Evolutionary conservation across 202 grass and related monocot species (phyloP).

Genomic region (Zoysia matrella): DNA sequence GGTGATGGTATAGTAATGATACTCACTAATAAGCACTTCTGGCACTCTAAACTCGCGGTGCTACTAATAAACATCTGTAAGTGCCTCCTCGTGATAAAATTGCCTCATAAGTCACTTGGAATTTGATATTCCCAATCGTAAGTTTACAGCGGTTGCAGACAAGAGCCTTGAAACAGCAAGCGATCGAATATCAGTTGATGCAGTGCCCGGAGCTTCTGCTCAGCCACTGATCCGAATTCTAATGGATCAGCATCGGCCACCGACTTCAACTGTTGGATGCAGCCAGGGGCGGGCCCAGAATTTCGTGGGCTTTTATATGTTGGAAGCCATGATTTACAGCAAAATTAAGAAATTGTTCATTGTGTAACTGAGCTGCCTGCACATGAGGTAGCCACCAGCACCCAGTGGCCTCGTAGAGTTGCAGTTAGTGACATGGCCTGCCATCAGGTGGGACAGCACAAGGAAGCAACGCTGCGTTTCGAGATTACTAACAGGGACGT

Average conservation of each 20-base stretch:
- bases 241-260: conserved; percentile 11
- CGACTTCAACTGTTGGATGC: conserved; percentile 46
- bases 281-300: background rate
- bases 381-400: conserved; percentile 21
- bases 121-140: too few species aligned
- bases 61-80: background rate
- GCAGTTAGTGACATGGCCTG: conserved; percentile 24
- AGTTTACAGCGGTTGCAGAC: too few species aligned
- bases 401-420: background rate
- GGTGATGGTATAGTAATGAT: background rate
- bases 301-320: too few species aligned
- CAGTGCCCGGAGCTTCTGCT: background rate
- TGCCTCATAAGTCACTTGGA: too few species aligned
- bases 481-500: background rate
- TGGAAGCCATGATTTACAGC: too few species aligned
- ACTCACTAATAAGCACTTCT: background rate
- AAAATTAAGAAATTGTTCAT: too few species aligned
- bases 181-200: background rate
- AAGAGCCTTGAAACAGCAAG: too few species aligned
- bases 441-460: conserved; percentile 22
- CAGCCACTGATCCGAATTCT: conserved; percentile 10
- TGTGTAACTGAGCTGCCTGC: too few species aligned
- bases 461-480: conserved; percentile 17
- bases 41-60: background rate
- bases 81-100: background rate